Conservation (phyloP, 2,329 filamentous ascomycete genomes). For the Monilinia fructicola region DNA sequence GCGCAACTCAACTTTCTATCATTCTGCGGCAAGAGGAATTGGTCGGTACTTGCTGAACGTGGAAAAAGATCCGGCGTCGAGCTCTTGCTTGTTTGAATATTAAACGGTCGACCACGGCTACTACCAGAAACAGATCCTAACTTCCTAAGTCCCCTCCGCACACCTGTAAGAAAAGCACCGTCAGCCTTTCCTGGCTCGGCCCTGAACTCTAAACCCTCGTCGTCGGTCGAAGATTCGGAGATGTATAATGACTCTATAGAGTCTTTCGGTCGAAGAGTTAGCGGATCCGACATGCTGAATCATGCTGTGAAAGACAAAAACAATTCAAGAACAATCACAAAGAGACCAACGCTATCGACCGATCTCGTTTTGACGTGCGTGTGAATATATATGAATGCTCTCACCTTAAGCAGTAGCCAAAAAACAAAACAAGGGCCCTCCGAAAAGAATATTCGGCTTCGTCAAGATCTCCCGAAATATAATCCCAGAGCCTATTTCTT, state of each 20-base stretch:
- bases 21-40: slow-evolving; percentile 12
- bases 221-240: slow-evolving; percentile 33
- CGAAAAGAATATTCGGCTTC: slow-evolving; percentile 23
- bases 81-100: slow-evolving; percentile 31
- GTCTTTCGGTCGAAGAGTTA: slow-evolving; percentile 37
- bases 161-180: slow-evolving; percentile 37
- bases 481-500: slow-evolving; percentile 10
- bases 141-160: slow-evolving; percentile 38
- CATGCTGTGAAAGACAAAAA: slow-evolving; percentile 32
- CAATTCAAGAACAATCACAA: slow-evolving; percentile 18
- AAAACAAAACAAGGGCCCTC: slow-evolving; percentile 23
- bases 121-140: slow-evolving; percentile 38
- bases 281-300: slow-evolving; percentile 39
- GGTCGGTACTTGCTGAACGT: slow-evolving; percentile 26
- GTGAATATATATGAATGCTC: slow-evolving; percentile 25
- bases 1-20: slow-evolving; percentile 34
- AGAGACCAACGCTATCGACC: slow-evolving; percentile 23
- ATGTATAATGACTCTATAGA: slow-evolving; percentile 34
- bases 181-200: slow-evolving; percentile 25
- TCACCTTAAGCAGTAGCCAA: slow-evolving; percentile 17
- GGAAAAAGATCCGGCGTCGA: slow-evolving; percentile 25
- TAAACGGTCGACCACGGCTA: slow-evolving; percentile 30
- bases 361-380: slow-evolving; percentile 20
- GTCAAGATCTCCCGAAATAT: slow-evolving; percentile 27
- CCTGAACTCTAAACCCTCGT: slow-evolving; percentile 25